Conservation (phyloP, 1,139 yeast genomes). For the Hanseniaspora sp. region DNA sequence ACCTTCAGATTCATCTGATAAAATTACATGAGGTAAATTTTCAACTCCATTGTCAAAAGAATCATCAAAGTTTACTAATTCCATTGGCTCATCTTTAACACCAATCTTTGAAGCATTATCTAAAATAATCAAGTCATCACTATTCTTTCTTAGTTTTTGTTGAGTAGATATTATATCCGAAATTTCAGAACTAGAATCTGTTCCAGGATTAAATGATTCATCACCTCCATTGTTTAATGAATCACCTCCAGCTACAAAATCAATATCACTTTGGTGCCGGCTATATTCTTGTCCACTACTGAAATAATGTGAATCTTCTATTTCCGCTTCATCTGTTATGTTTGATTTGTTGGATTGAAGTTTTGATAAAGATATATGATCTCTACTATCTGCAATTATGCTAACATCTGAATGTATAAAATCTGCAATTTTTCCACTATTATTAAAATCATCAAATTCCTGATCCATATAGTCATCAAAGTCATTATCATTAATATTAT, state of each 20-base stretch:
- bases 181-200: not conserved
- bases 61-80: not conserved
- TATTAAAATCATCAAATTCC: not conserved
- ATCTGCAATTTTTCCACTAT: constrained; percentile 17
- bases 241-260: constrained; percentile 25
- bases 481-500: not conserved
- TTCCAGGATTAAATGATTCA: constrained; percentile 7
- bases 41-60: not conserved
- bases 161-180: not conserved
- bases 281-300: constrained; percentile 25
- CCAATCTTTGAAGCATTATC: not conserved
- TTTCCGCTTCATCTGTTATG: constrained; percentile 28
- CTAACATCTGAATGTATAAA: constrained; percentile 18
- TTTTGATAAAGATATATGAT: constrained; percentile 25
- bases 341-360: constrained; percentile 18
- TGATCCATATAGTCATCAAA: constrained; percentile 6
- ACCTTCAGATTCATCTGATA: not conserved
- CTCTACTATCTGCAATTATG: constrained; percentile 24
- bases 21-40: not conserved
- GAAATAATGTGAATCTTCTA: constrained; percentile 26
- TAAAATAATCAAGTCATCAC: not conserved
- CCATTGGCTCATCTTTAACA: not conserved
- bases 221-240: constrained; percentile 19
- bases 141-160: not conserved
- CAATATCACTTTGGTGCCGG: constrained; percentile 25